Evolutionary conservation across 2,329 filamentous ascomycete species (phyloP).

Genomic region (Fusarium sp.): DNA sequence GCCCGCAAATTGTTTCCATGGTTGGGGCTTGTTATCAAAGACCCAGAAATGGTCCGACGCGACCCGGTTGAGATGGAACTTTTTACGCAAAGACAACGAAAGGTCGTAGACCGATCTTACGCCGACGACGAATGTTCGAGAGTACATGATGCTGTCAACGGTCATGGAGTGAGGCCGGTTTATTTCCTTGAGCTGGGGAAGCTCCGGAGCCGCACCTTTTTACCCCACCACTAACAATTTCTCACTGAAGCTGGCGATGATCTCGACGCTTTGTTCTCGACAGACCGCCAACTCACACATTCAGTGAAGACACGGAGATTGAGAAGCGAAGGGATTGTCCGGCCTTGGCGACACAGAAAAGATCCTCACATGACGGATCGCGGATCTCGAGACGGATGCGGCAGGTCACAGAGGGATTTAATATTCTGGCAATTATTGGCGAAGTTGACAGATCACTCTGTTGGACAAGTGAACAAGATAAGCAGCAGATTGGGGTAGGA

Average conservation of each 20-base stretch:
- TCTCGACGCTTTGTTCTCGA: background rate
- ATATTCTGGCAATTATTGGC: slow-evolving; percentile 15
- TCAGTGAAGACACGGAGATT: accelerated
- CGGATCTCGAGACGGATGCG: slow-evolving; percentile 19
- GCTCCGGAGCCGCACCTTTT: slow-evolving; percentile 26
- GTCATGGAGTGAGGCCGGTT: slow-evolving; percentile 1
- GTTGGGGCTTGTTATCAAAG: slow-evolving; percentile 10
- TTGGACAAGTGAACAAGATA: background rate
- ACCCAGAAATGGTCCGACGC: slow-evolving; percentile 2
- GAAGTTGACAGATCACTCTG: slow-evolving; percentile 22
- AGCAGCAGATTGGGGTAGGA: slow-evolving; percentile 7
- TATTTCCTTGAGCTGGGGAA: slow-evolving; percentile 33
- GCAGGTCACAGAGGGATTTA: slow-evolving; percentile 14
- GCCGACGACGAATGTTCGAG: slow-evolving; percentile 3
- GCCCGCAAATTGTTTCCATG: slow-evolving; percentile 21
- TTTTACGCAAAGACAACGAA: background rate
- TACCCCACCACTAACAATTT: slow-evolving; percentile 12
- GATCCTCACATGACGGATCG: slow-evolving; percentile 5
- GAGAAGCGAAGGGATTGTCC: background rate
- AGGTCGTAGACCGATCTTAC: slow-evolving; percentile 9
- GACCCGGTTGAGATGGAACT: slow-evolving; percentile 1
- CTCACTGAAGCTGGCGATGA: background rate
- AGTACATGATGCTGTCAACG: background rate
- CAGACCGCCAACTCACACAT: background rate
- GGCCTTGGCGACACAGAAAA: slow-evolving; percentile 14